Base-by-base conservation (phyloP, 345 rosid genomes). In the Eucalyptus sp. region DNA sequence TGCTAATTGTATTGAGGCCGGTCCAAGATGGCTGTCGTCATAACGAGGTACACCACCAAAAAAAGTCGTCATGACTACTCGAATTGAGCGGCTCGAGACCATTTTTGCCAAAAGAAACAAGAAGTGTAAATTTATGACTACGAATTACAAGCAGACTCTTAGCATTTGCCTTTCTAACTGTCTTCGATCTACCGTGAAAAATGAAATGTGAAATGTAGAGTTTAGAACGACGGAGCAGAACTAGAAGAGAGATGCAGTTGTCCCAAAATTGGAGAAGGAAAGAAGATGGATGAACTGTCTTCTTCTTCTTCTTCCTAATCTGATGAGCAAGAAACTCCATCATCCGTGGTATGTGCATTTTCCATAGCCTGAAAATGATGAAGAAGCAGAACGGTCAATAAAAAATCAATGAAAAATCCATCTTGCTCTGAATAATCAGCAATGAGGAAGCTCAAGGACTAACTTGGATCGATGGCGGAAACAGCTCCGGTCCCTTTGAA, bases 401-500 rank as follows among this genome's bases (percentile, higher is more conserved):
- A 20, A 44, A 41, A 7, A 76, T 43, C 49, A 22, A 71, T 29
- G 44, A 86, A 86, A 86, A 24, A 46, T 41, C 79, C 13, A 12
- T n/a, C 24, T 58, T 8, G 18, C 16, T 25, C 37, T 31, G 86
- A 87, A 56, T 13, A 50, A 49, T 49, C 31, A 48, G 50, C 46
- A 50, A 13, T 1, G 79, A 41, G 44, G 50, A 20, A 71, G 43
- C 22, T 6, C 29, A 64, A 25, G 44, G 50, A 88, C 93, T 50
- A 93, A 96, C 98, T 93, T 60, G 98, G 97, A 91, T 96, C 91
- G 12, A 90, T 37, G 29, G 87, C 20, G 24, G 94, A 68, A 48
- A 94, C 84, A 20, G 91, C 92, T 25, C 94, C 98, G 15, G 96
- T 95, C 51, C 88, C 94, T 24, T 90, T 87, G 90, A 97, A 96